Base-by-base conservation (phyloP, 768 basidiomycete species). In the Suillus tomentosus region DNA sequence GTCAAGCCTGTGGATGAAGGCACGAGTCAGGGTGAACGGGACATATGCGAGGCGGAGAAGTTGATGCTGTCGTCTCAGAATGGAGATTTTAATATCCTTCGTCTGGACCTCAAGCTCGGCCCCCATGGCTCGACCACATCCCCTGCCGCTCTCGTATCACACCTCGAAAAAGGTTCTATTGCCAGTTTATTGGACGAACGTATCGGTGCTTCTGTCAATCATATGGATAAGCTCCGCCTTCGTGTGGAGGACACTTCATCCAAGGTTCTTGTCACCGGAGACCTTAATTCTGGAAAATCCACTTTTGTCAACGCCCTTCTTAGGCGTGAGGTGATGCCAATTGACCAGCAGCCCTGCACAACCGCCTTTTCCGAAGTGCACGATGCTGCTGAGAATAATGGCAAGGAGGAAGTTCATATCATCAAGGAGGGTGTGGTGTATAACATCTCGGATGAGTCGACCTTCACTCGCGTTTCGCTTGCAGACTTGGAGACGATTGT, bases 321-420 rank as follows among this genome's bases (percentile, higher is more conserved):
- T 5, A 84, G 95, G 54, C 85, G 95, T 7, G 87, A 93, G 72
- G 88, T 97, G 51, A 94, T 99, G 91, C 95, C 97, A 9, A 89
- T 96, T 65, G 97, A 99, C 76, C 95, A 99, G 74, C 97, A 99
- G 74, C 97, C 97, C 3, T 94, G 95, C 76, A 99, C 97, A 0
- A 95, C 95, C 36, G 89, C 95, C 37, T 99, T 99, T 73, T 96
- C 94, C 77, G 95, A 99, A 77, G 97, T 99, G 2, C 92, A 93
- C 67, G 94, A 96, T 71, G 93, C 92, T 2, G 81, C 87, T 36
- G 93, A 94, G 70, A 94, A 94, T 73, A 77, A 79, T 24, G 90
- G 89, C 19, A 79, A 82, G 59, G 95, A 98, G 76, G 93, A 96
- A 76, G 87, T 95, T 19, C 95, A 98, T 69, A 77, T 96, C 48